These are phyloP conservation scores for Phytophthora pistaciae DNA, from an alignment of 352 stramenopile species.

Conservation along the genomic window DNA sequence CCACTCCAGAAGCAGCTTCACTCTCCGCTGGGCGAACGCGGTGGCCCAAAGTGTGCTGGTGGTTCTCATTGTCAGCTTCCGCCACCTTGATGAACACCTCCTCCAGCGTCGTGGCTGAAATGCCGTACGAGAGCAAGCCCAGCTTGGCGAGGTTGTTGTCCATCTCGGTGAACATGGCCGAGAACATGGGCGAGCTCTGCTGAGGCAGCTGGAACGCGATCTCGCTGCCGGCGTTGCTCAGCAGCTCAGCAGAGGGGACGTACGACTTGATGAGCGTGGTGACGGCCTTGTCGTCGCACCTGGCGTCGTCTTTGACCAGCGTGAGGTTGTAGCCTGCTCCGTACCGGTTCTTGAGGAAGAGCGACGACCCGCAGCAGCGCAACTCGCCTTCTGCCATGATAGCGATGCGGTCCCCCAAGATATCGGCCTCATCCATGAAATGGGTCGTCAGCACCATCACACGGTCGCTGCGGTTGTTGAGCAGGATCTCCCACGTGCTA, in stretches of 20 bases:
- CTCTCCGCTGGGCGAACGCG: slow-evolving; percentile 30
- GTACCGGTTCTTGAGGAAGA: slow-evolving; percentile 80
- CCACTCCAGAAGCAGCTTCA: slow-evolving; percentile 18
- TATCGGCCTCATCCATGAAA: slow-evolving; percentile 95
- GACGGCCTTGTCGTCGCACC: slow-evolving; percentile 42
- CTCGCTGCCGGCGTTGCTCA: slow-evolving; percentile 70
- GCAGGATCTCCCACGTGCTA: slow-evolving; percentile 91
- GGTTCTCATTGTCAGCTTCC: slow-evolving; percentile 48
- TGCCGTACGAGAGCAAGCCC: slow-evolving; percentile 52
- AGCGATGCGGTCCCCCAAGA: slow-evolving; percentile 82
- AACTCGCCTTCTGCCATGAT: slow-evolving; percentile 73
- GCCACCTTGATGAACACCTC: slow-evolving; percentile 86
- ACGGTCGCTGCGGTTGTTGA: slow-evolving; percentile 54
- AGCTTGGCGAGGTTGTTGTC: slow-evolving; percentile 50
- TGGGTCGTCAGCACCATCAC: slow-evolving; percentile 93
- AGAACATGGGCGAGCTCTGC: slow-evolving; percentile 49
- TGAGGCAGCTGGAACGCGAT: slow-evolving; percentile 73
- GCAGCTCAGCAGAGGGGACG: slow-evolving; percentile 44
- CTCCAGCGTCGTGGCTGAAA: slow-evolving; percentile 88
- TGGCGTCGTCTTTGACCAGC: slow-evolving; percentile 52
- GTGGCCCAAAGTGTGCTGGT: slow-evolving; percentile 60
- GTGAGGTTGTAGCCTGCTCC: slow-evolving; percentile 75
- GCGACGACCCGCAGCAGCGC: slow-evolving; percentile 59
- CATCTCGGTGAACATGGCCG: slow-evolving; percentile 58
- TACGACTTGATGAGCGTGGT: slow-evolving; percentile 39